Evolutionary conservation across 305 asterid species (phyloP).

Genomic region (Fraxinus floribunda): DNA sequence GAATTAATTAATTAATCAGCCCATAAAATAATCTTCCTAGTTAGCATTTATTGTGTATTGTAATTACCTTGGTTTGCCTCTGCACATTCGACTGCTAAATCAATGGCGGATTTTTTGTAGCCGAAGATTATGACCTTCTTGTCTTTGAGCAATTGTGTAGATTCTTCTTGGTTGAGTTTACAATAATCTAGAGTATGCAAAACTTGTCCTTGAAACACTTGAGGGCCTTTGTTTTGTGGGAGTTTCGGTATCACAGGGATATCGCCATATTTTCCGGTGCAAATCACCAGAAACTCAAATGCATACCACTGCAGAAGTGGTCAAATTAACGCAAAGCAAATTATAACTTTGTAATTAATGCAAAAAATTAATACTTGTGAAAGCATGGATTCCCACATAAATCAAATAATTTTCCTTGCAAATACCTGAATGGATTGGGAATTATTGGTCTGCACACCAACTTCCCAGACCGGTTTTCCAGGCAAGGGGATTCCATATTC

Average conservation of each 20-base stretch:
- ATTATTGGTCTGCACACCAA: constrained; percentile 51
- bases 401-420: neutral
- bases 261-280: constrained; percentile 87
- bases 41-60: neutral
- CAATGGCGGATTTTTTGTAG: constrained; percentile 83
- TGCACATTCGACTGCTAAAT: constrained; percentile 86
- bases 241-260: constrained; percentile 62
- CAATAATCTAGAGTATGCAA: constrained; percentile 73
- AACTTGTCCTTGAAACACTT: constrained; percentile 61
- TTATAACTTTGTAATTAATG: too few species aligned
- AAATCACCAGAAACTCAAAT: constrained; percentile 74
- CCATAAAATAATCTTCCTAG: constrained; percentile 1
- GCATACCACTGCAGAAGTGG: constrained; percentile 51
- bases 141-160: constrained; percentile 45
- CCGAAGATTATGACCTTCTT: constrained; percentile 75
- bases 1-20: constrained; percentile 15
- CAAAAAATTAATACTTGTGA: neutral
- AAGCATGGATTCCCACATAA: constrained; percentile 30
- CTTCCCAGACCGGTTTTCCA: constrained; percentile 78
- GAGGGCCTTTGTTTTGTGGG: constrained; percentile 67
- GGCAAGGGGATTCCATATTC: constrained; percentile 48
- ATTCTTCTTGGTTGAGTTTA: constrained; percentile 60
- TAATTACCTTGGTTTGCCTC: constrained; percentile 75
- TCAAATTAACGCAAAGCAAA: neutral
- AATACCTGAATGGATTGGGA: constrained; percentile 58